Conservation (phyloP, 2,329 filamentous ascomycete species). For the Aspergillus floridensis region DNA sequence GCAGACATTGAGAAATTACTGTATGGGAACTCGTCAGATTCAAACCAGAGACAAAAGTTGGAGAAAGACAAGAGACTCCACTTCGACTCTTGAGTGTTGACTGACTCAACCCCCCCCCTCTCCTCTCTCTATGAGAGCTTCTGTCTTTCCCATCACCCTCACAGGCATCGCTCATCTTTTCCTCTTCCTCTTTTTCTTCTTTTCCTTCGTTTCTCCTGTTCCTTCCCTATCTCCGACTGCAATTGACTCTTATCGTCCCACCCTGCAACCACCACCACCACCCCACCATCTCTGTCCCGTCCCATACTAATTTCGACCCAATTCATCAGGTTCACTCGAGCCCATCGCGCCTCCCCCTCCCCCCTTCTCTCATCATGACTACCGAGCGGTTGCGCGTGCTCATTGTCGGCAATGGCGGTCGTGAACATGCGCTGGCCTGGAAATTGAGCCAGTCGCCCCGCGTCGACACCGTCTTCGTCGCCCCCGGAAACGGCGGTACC, state of each 20-base stretch:
- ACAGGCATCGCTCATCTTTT: neutral
- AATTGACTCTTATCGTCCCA: neutral
- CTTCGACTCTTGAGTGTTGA: neutral
- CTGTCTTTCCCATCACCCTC: neutral
- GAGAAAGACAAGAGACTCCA: neutral
- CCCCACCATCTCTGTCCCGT: neutral
- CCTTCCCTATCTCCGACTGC: constrained; percentile 14
- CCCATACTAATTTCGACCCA: neutral
- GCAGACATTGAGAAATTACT: too few species aligned
- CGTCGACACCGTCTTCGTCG: constrained; percentile 69
- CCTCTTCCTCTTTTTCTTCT: neutral
- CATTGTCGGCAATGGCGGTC: constrained; percentile 87
- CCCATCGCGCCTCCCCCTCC: neutral
- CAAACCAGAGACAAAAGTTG: neutral
- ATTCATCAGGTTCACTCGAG: constrained; percentile 20
- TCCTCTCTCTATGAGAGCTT: neutral
- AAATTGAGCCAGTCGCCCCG: constrained; percentile 79
- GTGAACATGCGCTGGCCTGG: constrained; percentile 94
- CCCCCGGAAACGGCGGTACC: constrained; percentile 84
- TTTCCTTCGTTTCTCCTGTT: neutral
- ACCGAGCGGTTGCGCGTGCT: constrained; percentile 65
- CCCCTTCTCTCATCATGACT: constrained; percentile 30
- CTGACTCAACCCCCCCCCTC: neutral
- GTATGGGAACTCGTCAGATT: too few species aligned
- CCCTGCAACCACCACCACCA: neutral